Conservation (phyloP, 73 alveolate species). For the Tetrahymena malaccensis region DNA sequence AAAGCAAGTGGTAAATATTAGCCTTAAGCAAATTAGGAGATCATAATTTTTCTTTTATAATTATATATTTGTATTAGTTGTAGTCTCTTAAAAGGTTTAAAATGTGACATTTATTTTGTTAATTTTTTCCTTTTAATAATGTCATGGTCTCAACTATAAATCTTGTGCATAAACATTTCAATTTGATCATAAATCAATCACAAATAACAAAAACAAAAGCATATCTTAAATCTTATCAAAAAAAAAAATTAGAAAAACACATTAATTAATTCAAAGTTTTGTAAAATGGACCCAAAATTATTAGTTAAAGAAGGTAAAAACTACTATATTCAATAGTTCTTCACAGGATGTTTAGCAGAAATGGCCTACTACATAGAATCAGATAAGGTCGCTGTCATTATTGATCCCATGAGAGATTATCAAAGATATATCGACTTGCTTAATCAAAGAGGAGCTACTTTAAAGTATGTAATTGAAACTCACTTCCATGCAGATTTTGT, state of each 20-base stretch:
- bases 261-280: not conserved
- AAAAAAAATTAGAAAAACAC: not conserved
- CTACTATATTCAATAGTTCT: conserved; percentile 25
- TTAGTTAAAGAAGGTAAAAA: not conserved
- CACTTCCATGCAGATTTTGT: conserved; percentile 47
- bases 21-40: not conserved
- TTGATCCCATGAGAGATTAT: conserved; percentile 38
- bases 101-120: not conserved
- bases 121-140: not conserved
- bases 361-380: conserved; percentile 39
- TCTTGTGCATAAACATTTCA: not conserved
- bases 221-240: not conserved
- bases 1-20: not conserved
- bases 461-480: conserved; percentile 35
- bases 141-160: not conserved
- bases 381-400: conserved; percentile 23
- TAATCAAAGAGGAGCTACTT: conserved; percentile 30
- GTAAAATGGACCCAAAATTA: not conserved
- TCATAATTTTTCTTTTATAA: not conserved
- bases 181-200: not conserved
- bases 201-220: not conserved
- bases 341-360: conserved; percentile 15
- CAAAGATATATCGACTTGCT: not conserved
- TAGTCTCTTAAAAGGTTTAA: not conserved
- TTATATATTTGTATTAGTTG: not conserved